Evolutionary conservation across 1,284 basidiomycete species (phyloP).

Genomic region (Rhodotorula sp.): DNA sequence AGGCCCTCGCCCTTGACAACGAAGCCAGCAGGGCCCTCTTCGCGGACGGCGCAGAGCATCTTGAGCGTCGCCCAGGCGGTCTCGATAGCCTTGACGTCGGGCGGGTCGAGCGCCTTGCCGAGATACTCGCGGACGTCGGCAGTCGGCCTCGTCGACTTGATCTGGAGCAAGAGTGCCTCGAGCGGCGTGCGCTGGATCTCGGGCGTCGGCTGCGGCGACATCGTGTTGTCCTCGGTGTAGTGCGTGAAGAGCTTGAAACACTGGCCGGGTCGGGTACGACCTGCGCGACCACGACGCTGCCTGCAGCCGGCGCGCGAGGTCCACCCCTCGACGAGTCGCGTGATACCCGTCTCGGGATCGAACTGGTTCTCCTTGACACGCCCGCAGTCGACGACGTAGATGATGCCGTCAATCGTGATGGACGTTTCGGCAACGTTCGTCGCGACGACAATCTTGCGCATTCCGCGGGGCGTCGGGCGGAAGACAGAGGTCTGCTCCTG

Average conservation of each 20-base stretch:
- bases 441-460: conserved; percentile 82
- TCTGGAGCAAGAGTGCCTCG: conserved; percentile 76
- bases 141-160: conserved; percentile 76
- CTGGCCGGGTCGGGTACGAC: conserved; percentile 75
- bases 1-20: conserved; percentile 26
- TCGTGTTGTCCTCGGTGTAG: conserved; percentile 66
- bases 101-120: conserved; percentile 78
- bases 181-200: conserved; percentile 89
- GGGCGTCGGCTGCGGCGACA: conserved; percentile 74
- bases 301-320: conserved; percentile 75
- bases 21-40: conserved; percentile 52
- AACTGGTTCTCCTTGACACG: conserved; percentile 87
- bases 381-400: conserved; percentile 82
- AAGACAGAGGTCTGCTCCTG: conserved; percentile 85
- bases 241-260: conserved; percentile 77
- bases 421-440: conserved; percentile 91
- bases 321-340: conserved; percentile 75
- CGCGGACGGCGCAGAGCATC: conserved; percentile 74
- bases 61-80: conserved; percentile 72
- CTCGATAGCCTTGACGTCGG: conserved; percentile 73
- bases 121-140: conserved; percentile 75
- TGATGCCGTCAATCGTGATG: conserved; percentile 82
- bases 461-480: conserved; percentile 55
- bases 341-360: conserved; percentile 73
- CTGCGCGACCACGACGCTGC: conserved; percentile 86